Evolutionary conservation across 768 basidiomycete species (phyloP).

Genomic region (Albatrellus ellisii): DNA sequence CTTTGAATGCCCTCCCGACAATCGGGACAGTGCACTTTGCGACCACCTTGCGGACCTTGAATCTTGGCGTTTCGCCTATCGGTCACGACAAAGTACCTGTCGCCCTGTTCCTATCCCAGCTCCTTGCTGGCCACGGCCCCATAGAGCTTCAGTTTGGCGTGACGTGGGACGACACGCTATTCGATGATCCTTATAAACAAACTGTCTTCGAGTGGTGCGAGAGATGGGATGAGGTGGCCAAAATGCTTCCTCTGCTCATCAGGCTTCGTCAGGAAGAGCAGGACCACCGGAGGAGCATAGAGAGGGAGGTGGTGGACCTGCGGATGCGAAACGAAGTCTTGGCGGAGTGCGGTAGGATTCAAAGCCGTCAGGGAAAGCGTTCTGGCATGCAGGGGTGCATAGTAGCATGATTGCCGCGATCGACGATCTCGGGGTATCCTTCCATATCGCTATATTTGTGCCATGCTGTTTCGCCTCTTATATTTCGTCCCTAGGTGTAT

Average conservation of each 20-base stretch:
- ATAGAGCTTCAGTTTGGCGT: constrained; percentile 6
- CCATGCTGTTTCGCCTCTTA: no score
- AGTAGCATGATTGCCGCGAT: no score
- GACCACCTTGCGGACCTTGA: constrained; percentile 3
- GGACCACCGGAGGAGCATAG: constrained; percentile 7
- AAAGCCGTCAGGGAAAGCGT: no score
- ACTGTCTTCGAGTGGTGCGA: background rate
- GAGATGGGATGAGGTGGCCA: constrained; percentile 9
- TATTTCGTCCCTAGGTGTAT: no score
- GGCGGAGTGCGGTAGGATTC: constrained; percentile 4
- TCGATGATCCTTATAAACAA: constrained; percentile 1
- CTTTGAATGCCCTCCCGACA: background rate
- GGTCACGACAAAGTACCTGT: constrained; percentile 9
- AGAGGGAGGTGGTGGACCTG: constrained; percentile 13
- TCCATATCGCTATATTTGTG: no score
- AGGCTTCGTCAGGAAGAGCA: constrained; percentile 11
- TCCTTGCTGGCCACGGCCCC: constrained; percentile 6
- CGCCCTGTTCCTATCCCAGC: constrained; percentile 11
- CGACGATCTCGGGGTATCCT: no score
- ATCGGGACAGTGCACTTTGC: constrained; percentile 1
- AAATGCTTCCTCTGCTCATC: constrained; percentile 9
- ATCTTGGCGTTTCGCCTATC: constrained; percentile 11
- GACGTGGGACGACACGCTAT: constrained; percentile 6
- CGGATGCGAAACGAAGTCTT: constrained; percentile 14
- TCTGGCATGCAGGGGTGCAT: no score